Conservation (phyloP, 1,284 basidiomycete species). For the Cryptococcus jaspeensis region DNA sequence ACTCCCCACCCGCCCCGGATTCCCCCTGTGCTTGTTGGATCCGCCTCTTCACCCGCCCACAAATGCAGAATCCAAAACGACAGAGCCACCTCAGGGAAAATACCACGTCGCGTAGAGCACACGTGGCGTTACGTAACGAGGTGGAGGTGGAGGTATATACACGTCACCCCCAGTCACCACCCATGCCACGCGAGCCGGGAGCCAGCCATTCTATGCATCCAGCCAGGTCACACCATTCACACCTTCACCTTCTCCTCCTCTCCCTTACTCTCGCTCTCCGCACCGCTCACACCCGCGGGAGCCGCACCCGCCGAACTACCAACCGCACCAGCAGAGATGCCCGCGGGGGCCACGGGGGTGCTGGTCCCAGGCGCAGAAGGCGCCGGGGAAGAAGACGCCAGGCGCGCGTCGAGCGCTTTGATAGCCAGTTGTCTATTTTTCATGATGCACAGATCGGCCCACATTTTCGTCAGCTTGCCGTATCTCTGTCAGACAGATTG, state of each 20-base stretch:
- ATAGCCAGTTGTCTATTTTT: conserved; percentile 75
- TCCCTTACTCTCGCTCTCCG: neutral
- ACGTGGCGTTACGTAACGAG: no score
- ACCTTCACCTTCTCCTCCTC: conserved; percentile 10
- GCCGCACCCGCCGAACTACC: conserved; percentile 7
- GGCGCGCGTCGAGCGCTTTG: conserved; percentile 89
- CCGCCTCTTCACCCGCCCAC: no score
- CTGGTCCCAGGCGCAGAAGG: conserved; percentile 3
- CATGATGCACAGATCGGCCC: neutral
- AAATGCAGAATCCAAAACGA: no score
- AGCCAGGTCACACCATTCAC: neutral
- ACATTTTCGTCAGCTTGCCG: conserved; percentile 1
- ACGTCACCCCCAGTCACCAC: no score
- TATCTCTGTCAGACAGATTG: neutral
- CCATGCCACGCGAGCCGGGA: no score
- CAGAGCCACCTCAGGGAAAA: no score
- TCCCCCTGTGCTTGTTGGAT: no score
- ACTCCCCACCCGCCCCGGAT: no score
- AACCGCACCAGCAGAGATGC: conserved; percentile 6
- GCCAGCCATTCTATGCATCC: neutral
- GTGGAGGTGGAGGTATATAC: no score
- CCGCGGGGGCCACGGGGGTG: conserved; percentile 5
- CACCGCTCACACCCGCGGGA: neutral
- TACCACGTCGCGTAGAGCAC: no score
- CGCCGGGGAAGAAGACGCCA: conserved; percentile 57